Evolutionary conservation across 2,329 filamentous ascomycete species (phyloP).

Genomic region (Elsinoe ampelina): DNA sequence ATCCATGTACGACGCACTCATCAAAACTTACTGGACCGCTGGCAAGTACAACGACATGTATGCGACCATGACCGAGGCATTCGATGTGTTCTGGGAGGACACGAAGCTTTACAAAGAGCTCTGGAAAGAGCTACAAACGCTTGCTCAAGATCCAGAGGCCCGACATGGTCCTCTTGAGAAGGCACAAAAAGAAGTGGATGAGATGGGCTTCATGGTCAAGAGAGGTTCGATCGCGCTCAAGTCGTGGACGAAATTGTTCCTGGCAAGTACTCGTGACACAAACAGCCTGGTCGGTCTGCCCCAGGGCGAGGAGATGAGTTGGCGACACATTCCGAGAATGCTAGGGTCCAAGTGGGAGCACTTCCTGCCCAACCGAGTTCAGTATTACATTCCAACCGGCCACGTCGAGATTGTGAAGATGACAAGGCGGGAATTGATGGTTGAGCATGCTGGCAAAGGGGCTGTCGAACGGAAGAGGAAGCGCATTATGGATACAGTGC

Average conservation of each 20-base stretch:
- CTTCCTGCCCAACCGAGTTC: slow-evolving; percentile 17
- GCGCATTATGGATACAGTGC: not conserved
- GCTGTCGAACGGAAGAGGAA: not conserved
- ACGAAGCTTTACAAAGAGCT: not conserved
- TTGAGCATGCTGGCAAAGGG: not conserved
- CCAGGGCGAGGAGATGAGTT: not conserved
- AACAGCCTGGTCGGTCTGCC: not conserved
- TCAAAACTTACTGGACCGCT: slow-evolving; percentile 21
- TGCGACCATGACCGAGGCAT: slow-evolving; percentile 21
- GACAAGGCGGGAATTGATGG: not conserved
- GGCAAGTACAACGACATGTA: slow-evolving; percentile 17
- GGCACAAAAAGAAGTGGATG: slow-evolving; percentile 6
- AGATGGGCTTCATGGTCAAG: slow-evolving; percentile 3
- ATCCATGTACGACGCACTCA: slow-evolving; percentile 41
- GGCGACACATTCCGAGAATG: slow-evolving; percentile 20
- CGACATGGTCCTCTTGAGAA: not conserved
- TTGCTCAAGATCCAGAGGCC: not conserved
- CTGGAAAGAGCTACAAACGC: not conserved
- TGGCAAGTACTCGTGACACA: slow-evolving; percentile 13
- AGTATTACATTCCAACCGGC: slow-evolving; percentile 25
- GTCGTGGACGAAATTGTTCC: slow-evolving; percentile 24
- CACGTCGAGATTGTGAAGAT: slow-evolving; percentile 19
- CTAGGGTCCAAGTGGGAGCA: slow-evolving; percentile 21
- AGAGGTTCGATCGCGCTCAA: slow-evolving; percentile 14
- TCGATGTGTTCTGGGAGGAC: slow-evolving; percentile 13